A percentile compares a stretch with the other conserved stretches of the same genome.
phyloP scores from a whole-genome alignment of 805 yeast genomes.

The Starmerella roubikii region DNA sequence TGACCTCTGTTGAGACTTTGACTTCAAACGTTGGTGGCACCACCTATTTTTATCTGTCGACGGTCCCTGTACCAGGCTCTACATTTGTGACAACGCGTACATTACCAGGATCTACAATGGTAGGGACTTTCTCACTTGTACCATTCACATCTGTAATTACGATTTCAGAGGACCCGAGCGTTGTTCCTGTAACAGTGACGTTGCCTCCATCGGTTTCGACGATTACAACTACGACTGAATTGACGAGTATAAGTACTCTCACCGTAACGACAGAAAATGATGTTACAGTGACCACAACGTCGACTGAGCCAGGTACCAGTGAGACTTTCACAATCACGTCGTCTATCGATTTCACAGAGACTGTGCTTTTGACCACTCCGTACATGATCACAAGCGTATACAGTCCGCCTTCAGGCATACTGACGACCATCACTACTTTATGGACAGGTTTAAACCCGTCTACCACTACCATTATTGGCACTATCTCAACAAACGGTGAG shows the following conservation, averaged over 20 bases:
- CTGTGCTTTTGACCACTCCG: background rate
- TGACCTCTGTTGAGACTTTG: no score
- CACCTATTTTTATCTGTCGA: no score
- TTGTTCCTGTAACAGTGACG: constrained; percentile 10
- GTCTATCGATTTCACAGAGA: background rate
- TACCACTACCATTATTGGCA: background rate
- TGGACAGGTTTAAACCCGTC: background rate
- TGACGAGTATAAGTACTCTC: background rate
- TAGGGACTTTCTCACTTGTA: background rate
- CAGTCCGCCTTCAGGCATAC: background rate
- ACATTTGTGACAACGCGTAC: no score
- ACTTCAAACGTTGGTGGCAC: no score
- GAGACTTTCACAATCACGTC: background rate
- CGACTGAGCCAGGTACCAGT: background rate
- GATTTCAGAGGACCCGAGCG: constrained; percentile 6
- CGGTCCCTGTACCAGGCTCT: no score
- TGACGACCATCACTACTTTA: background rate
- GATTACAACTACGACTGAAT: background rate
- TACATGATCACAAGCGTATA: background rate
- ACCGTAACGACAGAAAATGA: background rate
- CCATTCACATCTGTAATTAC: constrained; percentile 10
- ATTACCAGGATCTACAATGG: constrained; percentile 1
- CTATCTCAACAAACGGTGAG: no score
- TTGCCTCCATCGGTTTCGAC: constrained; percentile 9
- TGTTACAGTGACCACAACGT: background rate